Base-by-base conservation (phyloP, 2,329 filamentous ascomycete genomes). In the Epicoccum sorghinum region DNA sequence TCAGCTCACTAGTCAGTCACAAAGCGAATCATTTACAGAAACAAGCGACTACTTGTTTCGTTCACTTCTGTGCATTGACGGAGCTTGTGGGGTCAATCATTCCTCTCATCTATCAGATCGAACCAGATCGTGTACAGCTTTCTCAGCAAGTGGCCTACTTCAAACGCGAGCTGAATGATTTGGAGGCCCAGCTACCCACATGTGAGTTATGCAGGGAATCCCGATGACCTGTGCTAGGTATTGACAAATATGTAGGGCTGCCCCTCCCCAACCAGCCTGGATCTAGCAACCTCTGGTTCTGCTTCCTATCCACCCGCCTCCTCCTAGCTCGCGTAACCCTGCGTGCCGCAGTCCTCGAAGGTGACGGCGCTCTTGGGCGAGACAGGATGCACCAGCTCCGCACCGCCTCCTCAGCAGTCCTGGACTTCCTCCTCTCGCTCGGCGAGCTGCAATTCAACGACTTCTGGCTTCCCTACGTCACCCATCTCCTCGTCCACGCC, bases 401-500 rank as follows among this genome's bases (percentile, higher is more conserved):
- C 29, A 75, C 75, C 22, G 79, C 82, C 49, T 82, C 81, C 32
- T 76, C 78, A 12, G 77, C 77, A 2, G 77, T 83, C 4, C 75
- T 82, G 6, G 77, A 79, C 18, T 83, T 81, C 52, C 77, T 83
- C 4, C 73, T 77, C 7, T 79, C 75, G 2, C 69, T 83, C 3
- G 73, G 73, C 5, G 75, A 77, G 53, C 65, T 70, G 13, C 79
- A 83, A 35, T 81, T 82, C 48, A 69, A 76, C 25, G 80, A 83
- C 58, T 83, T 83, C 57, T 83, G 81, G 81, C 67, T 83, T 1
- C 68, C 67, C 2, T 73, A 73, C 47, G 82, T 80, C 45, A 80
- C 80, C 1, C 81, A 83, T 52, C 74, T 83, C 22, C 73, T 83
- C 13, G 82, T 82, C 1, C 81, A 80, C 14, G 81, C 81, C 4